These are phyloP conservation scores for Sporothrix schenckii DNA, from an alignment of 2,329 filamentous ascomycete genomes.

Conservation along the genomic window DNA sequence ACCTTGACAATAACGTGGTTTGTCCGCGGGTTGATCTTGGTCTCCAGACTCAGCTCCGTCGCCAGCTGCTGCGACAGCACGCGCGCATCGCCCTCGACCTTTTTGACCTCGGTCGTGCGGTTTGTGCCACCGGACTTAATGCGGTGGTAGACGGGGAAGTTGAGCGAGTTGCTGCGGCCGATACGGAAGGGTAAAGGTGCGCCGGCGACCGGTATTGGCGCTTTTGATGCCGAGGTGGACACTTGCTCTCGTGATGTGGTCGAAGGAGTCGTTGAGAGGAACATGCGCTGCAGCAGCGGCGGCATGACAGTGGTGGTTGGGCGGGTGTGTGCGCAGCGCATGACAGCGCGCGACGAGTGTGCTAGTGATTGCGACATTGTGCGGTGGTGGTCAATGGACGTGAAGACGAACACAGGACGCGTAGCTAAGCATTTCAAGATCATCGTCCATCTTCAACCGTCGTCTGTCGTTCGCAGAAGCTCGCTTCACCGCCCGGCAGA, in stretches of 20 bases:
- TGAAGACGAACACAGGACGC: neutral
- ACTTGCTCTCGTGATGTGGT: neutral
- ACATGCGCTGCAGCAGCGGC: slow-evolving; percentile 20
- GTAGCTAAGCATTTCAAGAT: neutral
- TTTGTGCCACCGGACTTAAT: slow-evolving; percentile 75
- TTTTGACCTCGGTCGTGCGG: slow-evolving; percentile 74
- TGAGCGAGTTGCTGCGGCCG: slow-evolving; percentile 67
- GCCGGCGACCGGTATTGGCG: slow-evolving; percentile 18
- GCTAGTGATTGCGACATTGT: slow-evolving; percentile 15
- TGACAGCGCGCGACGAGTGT: neutral
- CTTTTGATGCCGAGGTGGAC: slow-evolving; percentile 17
- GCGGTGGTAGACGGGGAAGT: slow-evolving; percentile 76
- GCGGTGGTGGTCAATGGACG: neutral
- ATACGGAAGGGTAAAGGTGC: slow-evolving; percentile 62
- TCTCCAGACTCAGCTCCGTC: slow-evolving; percentile 58
- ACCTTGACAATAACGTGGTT: slow-evolving; percentile 77
- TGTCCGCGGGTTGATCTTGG: slow-evolving; percentile 63
- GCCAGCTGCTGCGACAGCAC: slow-evolving; percentile 67
- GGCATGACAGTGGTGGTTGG: neutral
- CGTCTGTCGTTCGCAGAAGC: neutral
- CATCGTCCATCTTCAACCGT: neutral
- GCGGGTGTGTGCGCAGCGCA: slow-evolving; percentile 20
- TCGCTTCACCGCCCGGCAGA: slow-evolving; percentile 37
- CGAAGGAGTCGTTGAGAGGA: slow-evolving; percentile 8
- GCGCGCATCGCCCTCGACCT: slow-evolving; percentile 72